Evolutionary conservation across 2,329 filamentous ascomycete species (phyloP), one percentile per base, ranked within the genome.

Genomic region (Pochonia chlamydosporia): DNA sequence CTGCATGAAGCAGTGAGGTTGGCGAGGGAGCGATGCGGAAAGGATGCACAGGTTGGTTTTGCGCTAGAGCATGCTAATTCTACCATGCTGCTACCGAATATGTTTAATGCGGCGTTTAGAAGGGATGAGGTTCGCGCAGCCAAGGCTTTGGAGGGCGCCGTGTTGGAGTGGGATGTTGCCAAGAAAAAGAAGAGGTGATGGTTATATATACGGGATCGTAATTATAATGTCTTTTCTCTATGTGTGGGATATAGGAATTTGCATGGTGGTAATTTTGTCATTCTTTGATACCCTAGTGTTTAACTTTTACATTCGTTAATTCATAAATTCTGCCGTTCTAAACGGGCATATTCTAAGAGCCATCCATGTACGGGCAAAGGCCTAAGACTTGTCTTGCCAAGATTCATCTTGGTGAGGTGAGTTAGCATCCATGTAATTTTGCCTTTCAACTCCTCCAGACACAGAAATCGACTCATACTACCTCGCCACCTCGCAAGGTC

Each of bases 21-120:
- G 46, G 84, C 85, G 50, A 78, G 78, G 56, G 81, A 83, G 64
- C 79, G 77, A 59, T 85, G 85, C 49, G 87, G 87, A 36, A 78
- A 78, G 49, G 82, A 81, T 28, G 80, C 79, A 3, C 74, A 81
- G 49, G 71, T 91, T 44, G 80, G 83, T 3, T 95, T 95, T 63
- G 87, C 85, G 6, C 70, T 75, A 44, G 81, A 87, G 54, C 89
- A 95, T 71, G 89, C 87, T 39, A 89, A 92, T 75, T 81, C 82
- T 53, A 67, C 68, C 49, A 76, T 78, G 62, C 62, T 89, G 3
- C 64, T 89, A 44, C 82, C 83, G 13, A 68, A 70, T 49, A 64
- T 81, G 24, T 87, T 87, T 59, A 85, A 86, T 59, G 68, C 70
- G 2, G 65, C 66, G 0, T 82, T 89, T 59, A 71, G 80, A 49